Base-by-base conservation (phyloP, 306 rosid species). In the Vigna nakashimae region DNA sequence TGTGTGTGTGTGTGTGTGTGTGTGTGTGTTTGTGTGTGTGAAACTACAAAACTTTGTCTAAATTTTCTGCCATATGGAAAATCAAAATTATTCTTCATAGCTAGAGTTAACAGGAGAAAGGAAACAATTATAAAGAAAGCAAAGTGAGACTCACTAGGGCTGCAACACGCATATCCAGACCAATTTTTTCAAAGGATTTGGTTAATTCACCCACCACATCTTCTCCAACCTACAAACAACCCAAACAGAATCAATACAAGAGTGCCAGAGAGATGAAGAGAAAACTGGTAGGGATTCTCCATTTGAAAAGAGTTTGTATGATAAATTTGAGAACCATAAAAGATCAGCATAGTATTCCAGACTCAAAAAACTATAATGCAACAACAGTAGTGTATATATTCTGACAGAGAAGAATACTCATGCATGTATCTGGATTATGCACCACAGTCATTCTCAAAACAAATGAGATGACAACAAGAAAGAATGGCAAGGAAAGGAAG, bases 111-210 rank as follows among this genome's bases (percentile, higher is more conserved):
- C 45, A 55, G 45, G 18, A 22, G 43, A 43, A 76, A 17, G 22
- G 34, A 76, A 58, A 63, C 16, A 76, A 30, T 59, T 51, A 9
- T 32, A 43, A 71, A 75, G 57, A 48, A 75, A 81, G 77, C 78
- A 18, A 67, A 64, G 73, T 34, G 28, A 78, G 76, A 78, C 97
- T 84, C 24, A 93, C 99, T 79, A 96, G 85, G 63, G 97, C 99
- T 28, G 97, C 62, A 74, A 96, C 97, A 24, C 96, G 93, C 99
- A 96, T 89, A 75, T 96, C 93, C 65, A 96, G 82, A 52, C 97
- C 98, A 58, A 87, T 69, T 78, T 84, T 91, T 87, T 93, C 93
- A 76, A 96, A 56, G 56, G 98, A 84, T 81, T 79, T 92, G 73
- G 89, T 90, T 63, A 96, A 79, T 75, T 89, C 93, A 32, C 83